phyloP scores from a whole-genome alignment of 768 basidiomycete species.

The Collybia sordida region DNA sequence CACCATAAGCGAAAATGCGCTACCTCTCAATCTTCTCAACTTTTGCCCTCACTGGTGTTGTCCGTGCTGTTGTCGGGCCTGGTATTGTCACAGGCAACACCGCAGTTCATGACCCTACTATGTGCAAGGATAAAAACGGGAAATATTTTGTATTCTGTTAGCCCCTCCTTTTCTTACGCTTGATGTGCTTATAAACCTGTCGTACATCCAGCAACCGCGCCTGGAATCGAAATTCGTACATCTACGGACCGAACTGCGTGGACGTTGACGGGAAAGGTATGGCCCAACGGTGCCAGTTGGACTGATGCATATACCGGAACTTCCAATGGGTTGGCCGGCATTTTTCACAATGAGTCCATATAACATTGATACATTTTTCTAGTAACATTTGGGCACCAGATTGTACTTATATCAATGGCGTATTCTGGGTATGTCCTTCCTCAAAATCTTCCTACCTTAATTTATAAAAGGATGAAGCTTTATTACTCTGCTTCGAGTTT shows the following conservation, averaged over 20 bases:
- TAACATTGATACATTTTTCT: conserved; percentile 37
- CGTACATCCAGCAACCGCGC: conserved; percentile 31
- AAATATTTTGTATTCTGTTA: conserved; percentile 49
- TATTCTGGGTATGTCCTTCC: conserved; percentile 25
- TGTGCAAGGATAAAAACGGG: conserved; percentile 48
- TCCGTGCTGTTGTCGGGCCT: conserved; percentile 32
- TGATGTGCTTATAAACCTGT: neutral
- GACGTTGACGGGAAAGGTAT: conserved; percentile 45
- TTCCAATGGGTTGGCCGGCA: conserved; percentile 37
- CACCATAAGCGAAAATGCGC: conserved; percentile 9
- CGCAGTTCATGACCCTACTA: conserved; percentile 45
- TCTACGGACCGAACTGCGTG: conserved; percentile 47
- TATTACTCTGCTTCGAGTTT: conserved; percentile 56
- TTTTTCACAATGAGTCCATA: conserved; percentile 38
- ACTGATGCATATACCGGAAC: conserved; percentile 49
- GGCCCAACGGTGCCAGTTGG: conserved; percentile 50
- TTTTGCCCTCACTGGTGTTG: conserved; percentile 7
- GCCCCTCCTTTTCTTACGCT: conserved; percentile 10
- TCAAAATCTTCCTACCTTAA: conserved; percentile 8
- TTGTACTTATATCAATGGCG: conserved; percentile 27
- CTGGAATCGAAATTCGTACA: conserved; percentile 44
- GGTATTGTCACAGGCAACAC: conserved; percentile 39
- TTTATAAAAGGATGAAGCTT: conserved; percentile 27
- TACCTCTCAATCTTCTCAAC: conserved; percentile 6
- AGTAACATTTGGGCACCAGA: conserved; percentile 39